Percentiles rank a stretch among this genome's conserved stretches.
Evolutionary conservation across 306 rosid genomes (phyloP).

Genomic region (Chamaecrista fasciculata): DNA sequence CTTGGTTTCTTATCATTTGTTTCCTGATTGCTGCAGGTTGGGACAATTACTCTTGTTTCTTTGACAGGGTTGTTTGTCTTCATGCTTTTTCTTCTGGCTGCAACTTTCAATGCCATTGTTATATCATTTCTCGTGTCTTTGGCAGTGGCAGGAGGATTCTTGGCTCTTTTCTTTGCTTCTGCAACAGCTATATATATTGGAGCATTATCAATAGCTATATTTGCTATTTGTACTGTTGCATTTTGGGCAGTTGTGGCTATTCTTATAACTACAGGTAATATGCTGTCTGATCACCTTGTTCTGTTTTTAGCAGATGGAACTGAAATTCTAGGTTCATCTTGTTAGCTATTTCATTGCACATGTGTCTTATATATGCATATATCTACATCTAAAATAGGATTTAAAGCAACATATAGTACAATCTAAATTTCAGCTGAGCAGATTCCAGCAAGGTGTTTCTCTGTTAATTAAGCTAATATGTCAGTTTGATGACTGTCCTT

Average conservation of each 20-base stretch:
- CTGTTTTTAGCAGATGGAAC: neutral
- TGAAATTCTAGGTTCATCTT: neutral
- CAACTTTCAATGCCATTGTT: slow-evolving; percentile 67
- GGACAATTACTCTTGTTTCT: slow-evolving; percentile 59
- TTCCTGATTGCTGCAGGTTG: slow-evolving; percentile 61
- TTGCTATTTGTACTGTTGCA: slow-evolving; percentile 51
- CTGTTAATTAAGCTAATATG: slow-evolving; percentile 5
- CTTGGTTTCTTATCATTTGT: neutral
- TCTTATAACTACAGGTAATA: slow-evolving; percentile 36
- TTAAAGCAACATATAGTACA: neutral
- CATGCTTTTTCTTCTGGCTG: slow-evolving; percentile 66
- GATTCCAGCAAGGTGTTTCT: neutral
- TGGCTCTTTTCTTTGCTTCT: slow-evolving; percentile 74
- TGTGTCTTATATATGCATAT: neutral
- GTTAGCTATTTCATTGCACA: slow-evolving; percentile 2
- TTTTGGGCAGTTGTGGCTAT: slow-evolving; percentile 56
- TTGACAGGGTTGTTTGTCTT: slow-evolving; percentile 72
- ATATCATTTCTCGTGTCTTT: slow-evolving; percentile 67
- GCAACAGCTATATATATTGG: slow-evolving; percentile 69
- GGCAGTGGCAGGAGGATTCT: slow-evolving; percentile 85
- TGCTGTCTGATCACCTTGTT: neutral
- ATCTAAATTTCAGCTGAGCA: slow-evolving; percentile 1
- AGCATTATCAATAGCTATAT: slow-evolving; percentile 60
- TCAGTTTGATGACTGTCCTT: neutral
- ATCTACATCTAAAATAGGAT: neutral